Base-by-base conservation (phyloP, 208 protist species). In the Leishmania major region DNA sequence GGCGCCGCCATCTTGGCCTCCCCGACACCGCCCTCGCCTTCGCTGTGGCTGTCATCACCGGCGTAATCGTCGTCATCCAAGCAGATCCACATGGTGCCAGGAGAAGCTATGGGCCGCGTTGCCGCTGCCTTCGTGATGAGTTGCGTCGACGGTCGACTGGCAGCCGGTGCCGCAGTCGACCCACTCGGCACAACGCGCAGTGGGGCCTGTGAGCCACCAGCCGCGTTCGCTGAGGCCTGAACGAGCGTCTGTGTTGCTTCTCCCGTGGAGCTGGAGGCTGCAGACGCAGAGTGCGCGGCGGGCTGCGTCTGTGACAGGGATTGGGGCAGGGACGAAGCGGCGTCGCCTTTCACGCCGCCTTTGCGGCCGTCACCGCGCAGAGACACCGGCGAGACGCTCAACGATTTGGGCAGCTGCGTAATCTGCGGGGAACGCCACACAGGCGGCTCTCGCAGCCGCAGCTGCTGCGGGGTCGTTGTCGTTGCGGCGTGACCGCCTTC, bases 81-180 rank as follows among this genome's bases (percentile, higher is more conserved):
- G 78, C 87, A 92, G 79, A 96, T 96, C 93, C 93, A 96, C 83
- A 94, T 66, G 35, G 91, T 95, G 70, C 80, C 86, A 6, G 93
- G 91, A 3, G 93, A 92, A 25, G 84, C 85, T 8, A 81, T 78
- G 43, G 93, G 93, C 15, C 87, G 89, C 59, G 91, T 84, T 8
- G 91, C 93, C 1, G 90, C 93, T 0, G 90, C 91, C 40, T 84
- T 85, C 7, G 85, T 85, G 67, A 94, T 89, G 37, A 94, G 84
- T 74, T 89, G 86, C 51, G 91, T 91, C 19, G 90, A 93, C 0
- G 85, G 80, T 5, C 90, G 87, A 22, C 85, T 62, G n/a, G 43
- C 40, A 10, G 69, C 80, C 28, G 47, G 45, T 31, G 70, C 70
- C 17, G 70, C 28, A 22, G 28, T 19, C 70, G 45, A n/a, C 43